Conservation (phyloP, 163 green algal genomes). For the Prototheca wickerhamii region DNA sequence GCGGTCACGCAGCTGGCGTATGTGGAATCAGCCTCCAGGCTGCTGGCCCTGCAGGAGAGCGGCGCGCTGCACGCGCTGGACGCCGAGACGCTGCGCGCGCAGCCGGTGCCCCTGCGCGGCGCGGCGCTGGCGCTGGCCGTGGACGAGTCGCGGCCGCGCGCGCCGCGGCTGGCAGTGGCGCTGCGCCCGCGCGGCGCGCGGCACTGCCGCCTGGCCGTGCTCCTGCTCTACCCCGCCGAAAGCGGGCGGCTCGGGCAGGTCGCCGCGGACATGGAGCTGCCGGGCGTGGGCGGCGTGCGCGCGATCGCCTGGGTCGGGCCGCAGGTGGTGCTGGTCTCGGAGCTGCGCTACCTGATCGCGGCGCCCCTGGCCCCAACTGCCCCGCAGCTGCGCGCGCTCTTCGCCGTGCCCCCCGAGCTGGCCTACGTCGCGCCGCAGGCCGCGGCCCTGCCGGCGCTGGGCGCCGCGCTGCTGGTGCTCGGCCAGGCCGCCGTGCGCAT, state of each 20-base stretch:
- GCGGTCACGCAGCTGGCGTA: background rate
- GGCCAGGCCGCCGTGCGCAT: conserved; percentile 23
- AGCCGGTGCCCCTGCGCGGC: background rate
- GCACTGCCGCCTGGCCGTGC: background rate
- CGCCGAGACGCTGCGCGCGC: background rate
- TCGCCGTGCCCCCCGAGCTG: background rate
- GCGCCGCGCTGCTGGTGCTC: conserved; percentile 3
- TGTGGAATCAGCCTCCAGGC: background rate
- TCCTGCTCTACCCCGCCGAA: background rate
- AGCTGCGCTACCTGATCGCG: background rate
- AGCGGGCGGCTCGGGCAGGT: background rate
- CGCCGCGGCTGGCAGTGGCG: background rate
- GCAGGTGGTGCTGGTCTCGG: background rate
- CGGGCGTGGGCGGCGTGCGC: too few species aligned
- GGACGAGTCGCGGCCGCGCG: background rate
- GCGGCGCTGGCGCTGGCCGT: background rate
- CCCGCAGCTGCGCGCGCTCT: background rate
- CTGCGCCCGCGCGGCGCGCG: background rate
- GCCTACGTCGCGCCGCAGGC: background rate
- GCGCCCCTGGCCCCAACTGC: background rate
- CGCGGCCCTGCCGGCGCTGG: background rate
- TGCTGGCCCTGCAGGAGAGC: background rate
- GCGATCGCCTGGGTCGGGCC: background rate
- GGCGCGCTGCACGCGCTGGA: background rate
- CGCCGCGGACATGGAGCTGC: background rate